Base-by-base conservation (phyloP, 2,329 filamentous ascomycete species). In the Arthrobotrys pseudoclavata region DNA sequence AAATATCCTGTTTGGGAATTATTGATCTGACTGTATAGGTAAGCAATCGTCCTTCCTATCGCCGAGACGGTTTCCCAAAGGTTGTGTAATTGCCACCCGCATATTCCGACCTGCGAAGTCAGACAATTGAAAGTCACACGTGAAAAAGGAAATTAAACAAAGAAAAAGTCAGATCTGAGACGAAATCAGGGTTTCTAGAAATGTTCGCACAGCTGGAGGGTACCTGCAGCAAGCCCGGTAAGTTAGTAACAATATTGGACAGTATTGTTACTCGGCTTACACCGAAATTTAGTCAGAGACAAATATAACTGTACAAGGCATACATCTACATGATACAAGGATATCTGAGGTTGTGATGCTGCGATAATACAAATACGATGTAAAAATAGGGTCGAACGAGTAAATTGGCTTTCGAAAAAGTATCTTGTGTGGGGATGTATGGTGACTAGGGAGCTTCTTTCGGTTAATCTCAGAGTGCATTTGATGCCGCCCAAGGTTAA, bases 101-200 rank as follows among this genome's bases (percentile, higher is more conserved):
- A 55, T 77, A 62, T 77, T 77, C 74, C 74, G 74, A 77, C 74
- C 42, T 29, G 74, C 74, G 74, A 77, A 68, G 74, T 71, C 61
- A 62, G 67, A 60, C 64, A 45, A 40, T n/a, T 45, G n/a, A 4
- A 69, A 24, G 31, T 31, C 48, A 47, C 9, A 29, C 26, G 57
- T 20, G 50, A 53, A 48, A 53, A 37, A 37, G 12, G 12, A 50
- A 26, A 40, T 26, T 13, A 45, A 62, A 52, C 9, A 48, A 53
- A 57, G 34, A 42, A 60, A 42, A 26, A 42, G 60, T 68, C 74
- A 71, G 74, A 34, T 69, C 42, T 69, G 40, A 64, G 71, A 60
- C 37, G 69, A 40, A 61, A 67, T 55, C 40, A 52, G 31, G 53
- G 55, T 62, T 70, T 70, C 67, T 22, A 57, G 63, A 47, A 67